These are phyloP conservation scores for Martiniozyma asiatica DNA, from an alignment of 1,139 yeast species.

Conservation along the genomic window DNA sequence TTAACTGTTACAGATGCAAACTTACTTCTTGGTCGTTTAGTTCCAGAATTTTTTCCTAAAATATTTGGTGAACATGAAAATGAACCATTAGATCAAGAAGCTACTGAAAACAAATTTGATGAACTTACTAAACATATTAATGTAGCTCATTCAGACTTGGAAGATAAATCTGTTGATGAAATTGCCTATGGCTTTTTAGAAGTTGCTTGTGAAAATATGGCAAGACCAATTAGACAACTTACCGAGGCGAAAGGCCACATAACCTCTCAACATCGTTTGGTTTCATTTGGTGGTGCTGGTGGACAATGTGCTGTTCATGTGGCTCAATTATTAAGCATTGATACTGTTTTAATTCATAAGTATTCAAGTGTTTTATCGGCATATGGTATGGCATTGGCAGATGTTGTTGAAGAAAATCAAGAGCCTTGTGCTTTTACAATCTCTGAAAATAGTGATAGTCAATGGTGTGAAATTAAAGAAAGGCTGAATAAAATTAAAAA, in stretches of 20 bases:
- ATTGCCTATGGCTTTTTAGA: constrained; percentile 41
- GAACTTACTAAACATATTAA: constrained; percentile 33
- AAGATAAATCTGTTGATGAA: constrained; percentile 29
- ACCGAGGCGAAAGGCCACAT: constrained; percentile 44
- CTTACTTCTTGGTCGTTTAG: constrained; percentile 37
- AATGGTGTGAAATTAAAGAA: constrained; percentile 20
- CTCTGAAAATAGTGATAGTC: constrained; percentile 24
- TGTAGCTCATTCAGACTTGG: constrained; percentile 19
- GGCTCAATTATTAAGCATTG: constrained; percentile 35
- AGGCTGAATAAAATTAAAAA: constrained; percentile 26
- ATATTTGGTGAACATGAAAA: constrained; percentile 49
- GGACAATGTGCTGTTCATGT: constrained; percentile 47
- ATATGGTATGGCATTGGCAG: constrained; percentile 44
- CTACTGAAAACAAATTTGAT: constrained; percentile 27
- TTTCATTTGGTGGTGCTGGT: constrained; percentile 48
- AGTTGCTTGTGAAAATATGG: constrained; percentile 46
- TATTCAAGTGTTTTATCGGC: constrained; percentile 45
- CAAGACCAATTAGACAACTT: constrained; percentile 41
- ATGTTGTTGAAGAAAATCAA: constrained; percentile 54
- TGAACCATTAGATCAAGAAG: constrained; percentile 34
- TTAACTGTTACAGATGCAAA: constrained; percentile 51
- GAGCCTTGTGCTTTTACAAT: constrained; percentile 42
- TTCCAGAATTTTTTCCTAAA: constrained; percentile 44
- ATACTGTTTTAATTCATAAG: constrained; percentile 35
- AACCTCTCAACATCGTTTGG: constrained; percentile 34